These are phyloP conservation scores for Talaromyces liani DNA, from an alignment of 495 filamentous ascomycete species.

Conservation along the genomic window DNA sequence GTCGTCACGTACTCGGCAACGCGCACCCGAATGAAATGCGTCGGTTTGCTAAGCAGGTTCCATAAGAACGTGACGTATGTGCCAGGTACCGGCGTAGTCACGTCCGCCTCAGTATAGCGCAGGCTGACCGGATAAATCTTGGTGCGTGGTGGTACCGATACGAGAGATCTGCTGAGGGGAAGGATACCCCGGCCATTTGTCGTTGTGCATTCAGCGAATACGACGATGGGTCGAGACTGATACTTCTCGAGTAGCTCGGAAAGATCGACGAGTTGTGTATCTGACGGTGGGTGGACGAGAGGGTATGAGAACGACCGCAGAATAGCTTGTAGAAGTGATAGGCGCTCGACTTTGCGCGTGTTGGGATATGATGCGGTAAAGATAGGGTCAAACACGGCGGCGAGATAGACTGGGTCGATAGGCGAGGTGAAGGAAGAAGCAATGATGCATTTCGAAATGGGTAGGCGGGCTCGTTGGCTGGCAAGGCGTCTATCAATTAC, in stretches of 20 bases:
- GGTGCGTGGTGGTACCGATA: slow-evolving; percentile 51
- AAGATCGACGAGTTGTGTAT: slow-evolving; percentile 50
- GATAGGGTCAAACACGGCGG: slow-evolving; percentile 91
- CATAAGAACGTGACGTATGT: slow-evolving; percentile 65
- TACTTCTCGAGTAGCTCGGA: slow-evolving; percentile 54
- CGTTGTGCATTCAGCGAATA: slow-evolving; percentile 90
- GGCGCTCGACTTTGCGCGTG: slow-evolving; percentile 61
- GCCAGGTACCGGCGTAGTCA: slow-evolving; percentile 82
- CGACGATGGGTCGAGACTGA: slow-evolving; percentile 66
- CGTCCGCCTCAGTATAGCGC: slow-evolving; percentile 78
- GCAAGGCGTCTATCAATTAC: neutral
- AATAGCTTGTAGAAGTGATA: slow-evolving; percentile 70
- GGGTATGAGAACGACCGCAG: slow-evolving; percentile 62
- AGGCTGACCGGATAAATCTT: slow-evolving; percentile 86
- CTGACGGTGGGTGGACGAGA: slow-evolving; percentile 35
- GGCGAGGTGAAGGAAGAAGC: slow-evolving; percentile 87
- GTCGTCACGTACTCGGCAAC: slow-evolving; percentile 60
- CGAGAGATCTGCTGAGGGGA: slow-evolving; percentile 65
- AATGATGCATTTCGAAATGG: slow-evolving; percentile 69
- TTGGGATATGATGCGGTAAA: slow-evolving; percentile 78
- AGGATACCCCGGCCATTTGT: slow-evolving; percentile 92
- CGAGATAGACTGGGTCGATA: slow-evolving; percentile 90
- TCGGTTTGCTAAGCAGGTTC: slow-evolving; percentile 75
- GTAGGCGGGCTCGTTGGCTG: slow-evolving; percentile 58
- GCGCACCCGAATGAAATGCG: slow-evolving; percentile 82